Evolutionary conservation across 2,329 filamentous ascomycete species (phyloP).

Genomic region (Xylariaceae sp.): DNA sequence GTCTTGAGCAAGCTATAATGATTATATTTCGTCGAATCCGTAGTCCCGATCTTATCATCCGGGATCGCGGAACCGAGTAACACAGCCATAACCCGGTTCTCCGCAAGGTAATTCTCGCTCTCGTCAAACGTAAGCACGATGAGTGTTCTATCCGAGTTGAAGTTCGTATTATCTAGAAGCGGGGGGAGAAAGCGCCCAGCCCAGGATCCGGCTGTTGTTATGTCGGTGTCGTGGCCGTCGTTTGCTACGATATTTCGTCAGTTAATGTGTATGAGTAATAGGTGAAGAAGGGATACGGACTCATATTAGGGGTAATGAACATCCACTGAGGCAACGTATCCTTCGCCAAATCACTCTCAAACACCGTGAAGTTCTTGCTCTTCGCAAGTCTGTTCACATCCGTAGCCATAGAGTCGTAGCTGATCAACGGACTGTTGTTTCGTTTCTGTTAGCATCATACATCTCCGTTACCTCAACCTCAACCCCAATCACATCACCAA

Average conservation of each 20-base stretch:
- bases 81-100: constrained; percentile 26
- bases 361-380: constrained; percentile 33
- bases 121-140: constrained; percentile 31
- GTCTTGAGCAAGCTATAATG: constrained; percentile 31
- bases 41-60: constrained; percentile 24
- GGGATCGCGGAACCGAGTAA: constrained; percentile 26
- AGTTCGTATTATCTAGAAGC: constrained; percentile 27
- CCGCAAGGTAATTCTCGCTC: constrained; percentile 23
- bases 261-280: background rate
- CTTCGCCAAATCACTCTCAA: constrained; percentile 26
- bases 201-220: constrained; percentile 29
- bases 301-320: constrained; percentile 50
- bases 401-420: constrained; percentile 30
- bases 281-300: constrained; percentile 6
- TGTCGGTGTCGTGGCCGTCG: constrained; percentile 29
- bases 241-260: constrained; percentile 16
- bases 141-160: constrained; percentile 37
- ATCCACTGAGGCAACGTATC: constrained; percentile 32
- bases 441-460: background rate
- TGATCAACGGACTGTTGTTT: constrained; percentile 27
- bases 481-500: too few species aligned
- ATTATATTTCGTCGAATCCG: constrained; percentile 22
- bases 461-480: too few species aligned
- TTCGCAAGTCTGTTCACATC: constrained; percentile 30
- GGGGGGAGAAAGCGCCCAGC: constrained; percentile 27